Evolutionary conservation across 805 yeast genomes (phyloP), one percentile per base, ranked within the genome.

Genomic region (Metschnikowia chrysomelidarum): DNA sequence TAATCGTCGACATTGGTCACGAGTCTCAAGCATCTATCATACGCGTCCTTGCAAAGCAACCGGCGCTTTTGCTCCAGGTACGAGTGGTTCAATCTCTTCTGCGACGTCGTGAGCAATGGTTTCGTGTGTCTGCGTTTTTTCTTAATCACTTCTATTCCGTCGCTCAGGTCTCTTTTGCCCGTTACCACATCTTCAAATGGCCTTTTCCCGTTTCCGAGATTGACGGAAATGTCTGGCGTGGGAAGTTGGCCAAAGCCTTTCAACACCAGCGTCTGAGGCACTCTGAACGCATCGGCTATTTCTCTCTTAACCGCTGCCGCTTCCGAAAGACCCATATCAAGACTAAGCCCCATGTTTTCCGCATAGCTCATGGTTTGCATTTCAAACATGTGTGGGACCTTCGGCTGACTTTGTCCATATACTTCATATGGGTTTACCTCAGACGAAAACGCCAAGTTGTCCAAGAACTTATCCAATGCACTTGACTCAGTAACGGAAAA

Each of bases 1-100:
- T 57, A 67, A 15, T 64, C 69, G 17, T 66, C 69, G 27, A 65
- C 59, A 34, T 67, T 57, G 15, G 67, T 63, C 21, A 67, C 61
- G 31, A 65, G 51, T 16, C 62, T 51, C 32, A 67, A 53, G 45
- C 73, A 67, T 28, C 73, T 43, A 39, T 67, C 69, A 46, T 67
- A 67, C 6, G 72, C 73, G 40, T 63, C 54, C 46, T 66, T 66
- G 49, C 73, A 67, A 43, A 66, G 51, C 50, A 64, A 64, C 24
- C 73, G 54, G 46, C 73, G 56, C 44, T 62, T 65, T 47, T 67
- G 72, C 47, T 67, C 73, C 33, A 64, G 59, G 42, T 57, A 57
- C 11, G 67, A 60, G 50, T 67, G 73, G 44, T 67, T 67, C 22
- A 65, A 50, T 18, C 71, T 44, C 45, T 64, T 67, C 42, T 67